phyloP scores from a whole-genome alignment of 345 rosid species.

The Rhodamnia rubescens region DNA sequence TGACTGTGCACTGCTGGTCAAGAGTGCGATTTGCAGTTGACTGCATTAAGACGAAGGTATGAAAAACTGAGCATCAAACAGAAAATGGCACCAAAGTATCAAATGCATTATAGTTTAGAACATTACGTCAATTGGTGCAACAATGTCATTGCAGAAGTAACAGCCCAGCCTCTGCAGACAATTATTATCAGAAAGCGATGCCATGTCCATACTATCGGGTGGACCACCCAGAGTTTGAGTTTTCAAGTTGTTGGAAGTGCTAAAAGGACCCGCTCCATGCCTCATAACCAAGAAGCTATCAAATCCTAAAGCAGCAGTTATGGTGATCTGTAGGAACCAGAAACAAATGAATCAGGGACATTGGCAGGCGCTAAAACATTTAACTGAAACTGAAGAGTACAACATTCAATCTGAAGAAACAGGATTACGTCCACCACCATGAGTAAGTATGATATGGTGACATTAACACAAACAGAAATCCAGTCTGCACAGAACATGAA shows the following conservation, averaged over 20 bases:
- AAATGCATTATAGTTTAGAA: not conserved
- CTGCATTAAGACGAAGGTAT: slow-evolving; percentile 25
- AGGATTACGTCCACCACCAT: not conserved
- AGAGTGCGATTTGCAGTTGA: slow-evolving; percentile 88
- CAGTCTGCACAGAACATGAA: not conserved
- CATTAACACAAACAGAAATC: not conserved
- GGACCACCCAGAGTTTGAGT: slow-evolving; percentile 13
- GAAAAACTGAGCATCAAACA: not conserved
- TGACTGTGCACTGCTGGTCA: slow-evolving; percentile 98
- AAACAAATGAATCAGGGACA: not conserved
- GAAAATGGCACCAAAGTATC: not conserved
- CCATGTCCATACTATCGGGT: slow-evolving; percentile 28
- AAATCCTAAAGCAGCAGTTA: slow-evolving; percentile 89
- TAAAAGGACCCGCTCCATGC: slow-evolving; percentile 83
- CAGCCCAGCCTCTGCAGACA: slow-evolving; percentile 66
- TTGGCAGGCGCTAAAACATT: not conserved
- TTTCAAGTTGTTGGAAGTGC: slow-evolving; percentile 13
- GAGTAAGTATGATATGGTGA: not conserved
- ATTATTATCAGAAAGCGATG: slow-evolving; percentile 24
- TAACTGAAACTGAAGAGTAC: not conserved
- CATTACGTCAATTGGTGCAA: slow-evolving; percentile 88
- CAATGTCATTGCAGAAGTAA: slow-evolving; percentile 95
- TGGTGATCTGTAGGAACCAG: slow-evolving; percentile 48
- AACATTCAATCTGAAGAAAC: not conserved
- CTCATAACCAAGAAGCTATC: slow-evolving; percentile 98